Percentiles rank a stretch among this genome's conserved stretches.
These are phyloP conservation scores for Boletus sp. DNA, from an alignment of 768 basidiomycete species.

Conservation along the genomic window DNA sequence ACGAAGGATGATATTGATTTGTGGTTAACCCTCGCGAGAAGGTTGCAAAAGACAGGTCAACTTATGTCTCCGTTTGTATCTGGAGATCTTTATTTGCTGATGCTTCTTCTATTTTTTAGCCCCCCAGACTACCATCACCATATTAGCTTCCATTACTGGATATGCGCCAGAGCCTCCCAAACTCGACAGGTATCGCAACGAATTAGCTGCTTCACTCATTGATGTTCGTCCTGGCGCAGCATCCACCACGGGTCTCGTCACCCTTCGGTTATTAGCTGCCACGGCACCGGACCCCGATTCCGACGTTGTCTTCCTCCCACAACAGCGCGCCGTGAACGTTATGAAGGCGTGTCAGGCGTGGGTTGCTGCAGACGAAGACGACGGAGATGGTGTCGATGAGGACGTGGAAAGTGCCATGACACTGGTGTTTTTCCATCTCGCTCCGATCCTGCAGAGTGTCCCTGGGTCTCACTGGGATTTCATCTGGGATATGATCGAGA, in stretches of 20 bases:
- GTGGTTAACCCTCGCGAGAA: slow-evolving; percentile 73
- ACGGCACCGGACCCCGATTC: slow-evolving; percentile 77
- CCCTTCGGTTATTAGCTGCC: slow-evolving; percentile 66
- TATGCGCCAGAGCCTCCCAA: slow-evolving; percentile 66
- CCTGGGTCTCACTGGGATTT: slow-evolving; percentile 91
- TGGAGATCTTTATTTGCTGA: not conserved
- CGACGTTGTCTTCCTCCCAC: slow-evolving; percentile 79
- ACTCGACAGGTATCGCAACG: slow-evolving; percentile 82
- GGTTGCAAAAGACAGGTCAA: slow-evolving; percentile 60
- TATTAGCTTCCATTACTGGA: slow-evolving; percentile 58
- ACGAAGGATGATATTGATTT: slow-evolving; percentile 64
- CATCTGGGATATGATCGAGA: slow-evolving; percentile 85
- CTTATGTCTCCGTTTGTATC: not conserved
- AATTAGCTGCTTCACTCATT: slow-evolving; percentile 77
- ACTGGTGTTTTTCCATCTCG: slow-evolving; percentile 67
- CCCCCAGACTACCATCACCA: slow-evolving; percentile 63
- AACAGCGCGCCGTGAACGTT: slow-evolving; percentile 81
- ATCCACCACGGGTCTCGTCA: slow-evolving; percentile 64
- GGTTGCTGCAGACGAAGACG: slow-evolving; percentile 55
- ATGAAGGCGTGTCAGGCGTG: slow-evolving; percentile 84
- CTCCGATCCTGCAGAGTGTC: slow-evolving; percentile 84
- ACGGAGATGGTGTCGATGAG: slow-evolving; percentile 64
- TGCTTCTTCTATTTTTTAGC: slow-evolving; percentile 40
- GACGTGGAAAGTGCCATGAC: slow-evolving; percentile 79
- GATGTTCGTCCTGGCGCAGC: slow-evolving; percentile 61